Evolutionary conservation across 176 grass and related monocot species (phyloP), one percentile per base, ranked within the genome.

Genomic region (Stipa capillata): DNA sequence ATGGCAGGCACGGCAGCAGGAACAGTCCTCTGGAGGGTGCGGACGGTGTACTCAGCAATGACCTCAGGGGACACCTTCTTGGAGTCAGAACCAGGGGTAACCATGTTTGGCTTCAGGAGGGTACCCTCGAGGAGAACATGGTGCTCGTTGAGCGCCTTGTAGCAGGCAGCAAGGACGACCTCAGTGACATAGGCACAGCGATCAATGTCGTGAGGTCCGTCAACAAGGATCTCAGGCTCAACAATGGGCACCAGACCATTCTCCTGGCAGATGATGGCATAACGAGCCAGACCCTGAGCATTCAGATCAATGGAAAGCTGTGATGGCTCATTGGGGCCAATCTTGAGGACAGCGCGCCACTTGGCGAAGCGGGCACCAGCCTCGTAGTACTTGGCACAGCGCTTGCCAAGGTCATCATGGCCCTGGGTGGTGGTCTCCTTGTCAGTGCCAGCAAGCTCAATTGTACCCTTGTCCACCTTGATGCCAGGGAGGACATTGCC

Each of bases 81-180:
- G 12, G 95, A 63, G 7, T 94, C 92, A 0, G 95, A 98, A 7
- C 95, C 95, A 16, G 95, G 95, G 31, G 92, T 96, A 3, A 96
- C 93, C 93, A 96, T 96, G 93, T 96, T 96, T 53, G 93, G 93
- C 89, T 96, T 96, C 24, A 96, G 87, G 43, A 96, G 93, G 76
- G 85, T 17, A 73, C 93, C 93, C 74, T 96, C 93, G 0, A 96
- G 90, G 53, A 96, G 93, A 31, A 96, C 93, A 11, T 96, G 82
- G 32, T 96, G 93, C 69, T 96, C 93, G 0, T 92, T 96, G 55
- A 96, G 84, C 1, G 93, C 93, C 81, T 96, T 96, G 90, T 96
- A 96, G 85, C 93, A 96, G 15, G 93, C 93, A 80, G 93, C 93
- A 37, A 96, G 85, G 37, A 96, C 90, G 0, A 3, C 14, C 87